phyloP scores from a whole-genome alignment of 306 rosid genomes.

The Castanospermum australe region DNA sequence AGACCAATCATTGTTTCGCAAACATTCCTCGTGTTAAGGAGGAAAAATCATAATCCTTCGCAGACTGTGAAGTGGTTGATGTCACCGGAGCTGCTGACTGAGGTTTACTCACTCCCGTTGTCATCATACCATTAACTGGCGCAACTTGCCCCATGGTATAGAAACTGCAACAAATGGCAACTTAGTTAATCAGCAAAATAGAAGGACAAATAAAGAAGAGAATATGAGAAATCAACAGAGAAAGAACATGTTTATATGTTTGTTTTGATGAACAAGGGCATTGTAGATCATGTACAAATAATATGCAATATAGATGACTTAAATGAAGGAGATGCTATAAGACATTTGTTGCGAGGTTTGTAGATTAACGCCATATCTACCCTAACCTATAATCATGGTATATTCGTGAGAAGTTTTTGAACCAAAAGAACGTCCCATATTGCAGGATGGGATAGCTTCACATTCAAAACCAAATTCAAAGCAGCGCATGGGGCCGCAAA shows the following conservation, averaged over 20 bases:
- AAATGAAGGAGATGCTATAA: conserved; percentile 1
- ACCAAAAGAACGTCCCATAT: not conserved
- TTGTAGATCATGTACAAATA: not conserved
- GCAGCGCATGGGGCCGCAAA: not conserved
- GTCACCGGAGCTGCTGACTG: conserved; percentile 50
- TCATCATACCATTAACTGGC: conserved; percentile 50
- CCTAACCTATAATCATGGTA: not conserved
- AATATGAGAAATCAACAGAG: not conserved
- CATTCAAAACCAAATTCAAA: not conserved
- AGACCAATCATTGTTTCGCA: conserved; percentile 55
- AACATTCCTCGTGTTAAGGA: conserved; percentile 89
- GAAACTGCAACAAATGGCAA: conserved; percentile 46
- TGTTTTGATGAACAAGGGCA: not conserved
- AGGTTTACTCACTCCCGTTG: conserved; percentile 41
- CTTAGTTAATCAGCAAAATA: not conserved
- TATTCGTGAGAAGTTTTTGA: not conserved
- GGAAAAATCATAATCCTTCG: conserved; percentile 81
- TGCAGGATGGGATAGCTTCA: not conserved
- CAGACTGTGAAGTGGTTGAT: conserved; percentile 50
- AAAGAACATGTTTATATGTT: not conserved
- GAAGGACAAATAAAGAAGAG: not conserved
- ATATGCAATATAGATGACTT: not conserved
- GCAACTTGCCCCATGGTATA: conserved; percentile 51
- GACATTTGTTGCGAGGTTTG: not conserved
- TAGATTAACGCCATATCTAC: not conserved